A percentile compares a stretch with the other conserved stretches of the same genome.
These are phyloP conservation scores for Oenanthe sinensis DNA, from an alignment of 129 eudicot genomes.

Conservation along the genomic window DNA sequence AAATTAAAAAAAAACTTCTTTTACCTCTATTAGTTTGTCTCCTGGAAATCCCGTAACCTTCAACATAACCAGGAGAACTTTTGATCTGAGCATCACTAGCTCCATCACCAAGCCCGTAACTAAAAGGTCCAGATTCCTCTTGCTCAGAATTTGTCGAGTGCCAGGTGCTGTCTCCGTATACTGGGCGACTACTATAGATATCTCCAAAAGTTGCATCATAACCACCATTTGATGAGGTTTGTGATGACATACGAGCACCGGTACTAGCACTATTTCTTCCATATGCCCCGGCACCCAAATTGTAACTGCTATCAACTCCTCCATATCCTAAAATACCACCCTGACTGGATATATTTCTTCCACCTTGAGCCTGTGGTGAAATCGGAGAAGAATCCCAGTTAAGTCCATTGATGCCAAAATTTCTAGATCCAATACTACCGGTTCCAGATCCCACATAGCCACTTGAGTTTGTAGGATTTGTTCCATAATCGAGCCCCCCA, in stretches of 20 bases:
- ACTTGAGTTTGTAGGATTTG: conserved; percentile 34
- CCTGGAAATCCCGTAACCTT: conserved; percentile 38
- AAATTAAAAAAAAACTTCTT: neutral
- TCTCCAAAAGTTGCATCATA: conserved; percentile 52
- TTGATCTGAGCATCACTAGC: conserved; percentile 35
- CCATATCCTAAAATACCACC: conserved; percentile 52
- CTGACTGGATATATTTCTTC: conserved; percentile 32
- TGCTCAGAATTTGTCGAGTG: conserved; percentile 46
- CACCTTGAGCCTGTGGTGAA: conserved; percentile 43
- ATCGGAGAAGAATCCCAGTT: conserved; percentile 44
- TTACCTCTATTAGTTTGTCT: conserved; percentile 56
- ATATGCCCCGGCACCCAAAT: conserved; percentile 41
- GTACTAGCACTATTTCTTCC: conserved; percentile 39
- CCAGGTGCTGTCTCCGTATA: conserved; percentile 57
- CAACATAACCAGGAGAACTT: conserved; percentile 49
- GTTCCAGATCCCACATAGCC: conserved; percentile 37
- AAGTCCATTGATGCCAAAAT: conserved; percentile 40
- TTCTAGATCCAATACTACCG: conserved; percentile 37
- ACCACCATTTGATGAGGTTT: conserved; percentile 36
- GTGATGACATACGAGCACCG: conserved; percentile 33
- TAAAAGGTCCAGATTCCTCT: conserved; percentile 55
- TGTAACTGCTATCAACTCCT: conserved; percentile 39
- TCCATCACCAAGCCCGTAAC: conserved; percentile 48
- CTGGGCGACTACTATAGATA: conserved; percentile 40
- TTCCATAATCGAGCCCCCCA: conserved; percentile 43